A percentile compares a stretch with the other conserved stretches of the same genome.
phyloP scores from a whole-genome alignment of 768 basidiomycete genomes.

The Phanerodontia chrysosporium region DNA sequence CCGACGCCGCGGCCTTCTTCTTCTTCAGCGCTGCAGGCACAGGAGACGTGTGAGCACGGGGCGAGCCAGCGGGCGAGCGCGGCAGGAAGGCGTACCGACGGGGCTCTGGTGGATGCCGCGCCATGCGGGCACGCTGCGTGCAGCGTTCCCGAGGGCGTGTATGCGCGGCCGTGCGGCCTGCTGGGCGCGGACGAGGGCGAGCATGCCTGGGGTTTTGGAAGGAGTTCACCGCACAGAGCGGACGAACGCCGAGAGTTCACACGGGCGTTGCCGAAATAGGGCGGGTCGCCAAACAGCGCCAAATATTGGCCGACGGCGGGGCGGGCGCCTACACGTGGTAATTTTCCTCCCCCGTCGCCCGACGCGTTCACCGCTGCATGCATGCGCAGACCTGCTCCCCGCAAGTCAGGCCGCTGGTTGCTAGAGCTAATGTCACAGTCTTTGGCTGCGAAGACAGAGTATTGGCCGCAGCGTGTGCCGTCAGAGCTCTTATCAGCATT shows the following conservation, averaged over 20 bases:
- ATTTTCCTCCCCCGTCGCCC: not conserved
- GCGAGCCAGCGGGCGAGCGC: not conserved
- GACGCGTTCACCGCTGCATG: not conserved
- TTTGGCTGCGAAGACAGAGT: no score
- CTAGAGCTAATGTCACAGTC: no score
- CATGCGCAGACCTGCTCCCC: not conserved
- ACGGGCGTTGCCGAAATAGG: slow-evolving; percentile 1
- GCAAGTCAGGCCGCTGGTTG: no score
- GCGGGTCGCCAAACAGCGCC: not conserved
- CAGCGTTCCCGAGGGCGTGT: not conserved
- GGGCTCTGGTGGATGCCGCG: not conserved
- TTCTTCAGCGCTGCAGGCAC: not conserved
- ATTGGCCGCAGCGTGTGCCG: not conserved
- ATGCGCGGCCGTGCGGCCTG: not conserved
- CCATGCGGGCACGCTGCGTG: not conserved
- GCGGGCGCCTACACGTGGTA: not conserved
- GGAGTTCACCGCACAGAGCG: not conserved
- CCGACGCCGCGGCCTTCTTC: slow-evolving; percentile 1
- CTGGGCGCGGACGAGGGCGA: slow-evolving; percentile 3
- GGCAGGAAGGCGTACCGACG: not conserved
- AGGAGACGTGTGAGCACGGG: not conserved
- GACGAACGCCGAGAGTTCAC: not conserved
- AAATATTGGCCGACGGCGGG: not conserved
- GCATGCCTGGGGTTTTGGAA: not conserved
- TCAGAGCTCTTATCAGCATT: not conserved